Conservation (phyloP, 768 basidiomycete species). For the Pleurotus citrinopileatus region DNA sequence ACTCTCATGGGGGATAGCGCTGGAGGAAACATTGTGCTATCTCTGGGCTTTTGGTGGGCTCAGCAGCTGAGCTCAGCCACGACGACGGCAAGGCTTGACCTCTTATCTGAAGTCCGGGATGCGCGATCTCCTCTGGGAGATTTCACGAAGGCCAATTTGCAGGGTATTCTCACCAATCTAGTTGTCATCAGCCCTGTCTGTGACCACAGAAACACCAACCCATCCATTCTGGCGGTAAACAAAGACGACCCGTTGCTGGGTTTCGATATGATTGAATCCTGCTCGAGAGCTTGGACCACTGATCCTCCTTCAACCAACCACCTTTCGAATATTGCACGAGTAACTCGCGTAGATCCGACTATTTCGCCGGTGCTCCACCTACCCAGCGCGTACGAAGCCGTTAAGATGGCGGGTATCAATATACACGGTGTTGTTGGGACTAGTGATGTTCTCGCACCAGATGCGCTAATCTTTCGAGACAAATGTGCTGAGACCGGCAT, state of each 20-base stretch:
- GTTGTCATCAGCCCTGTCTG: background rate
- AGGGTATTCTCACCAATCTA: background rate
- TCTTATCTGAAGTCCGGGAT: background rate
- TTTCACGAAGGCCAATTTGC: no score
- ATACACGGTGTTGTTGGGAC: background rate
- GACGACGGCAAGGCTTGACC: background rate
- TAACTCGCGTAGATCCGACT: background rate
- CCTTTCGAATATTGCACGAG: background rate
- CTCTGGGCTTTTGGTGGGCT: background rate
- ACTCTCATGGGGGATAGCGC: background rate
- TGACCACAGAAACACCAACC: background rate
- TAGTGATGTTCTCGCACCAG: background rate
- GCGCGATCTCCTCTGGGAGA: background rate
- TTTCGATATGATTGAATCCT: background rate
- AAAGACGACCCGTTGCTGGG: background rate
- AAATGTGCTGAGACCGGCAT: background rate
- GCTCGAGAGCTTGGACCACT: background rate
- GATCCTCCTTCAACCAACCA: background rate
- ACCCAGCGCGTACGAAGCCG: background rate
- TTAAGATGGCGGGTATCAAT: background rate
- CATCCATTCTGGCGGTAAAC: background rate
- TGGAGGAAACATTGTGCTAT: background rate
- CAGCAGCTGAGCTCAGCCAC: background rate
- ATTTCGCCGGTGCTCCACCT: background rate
- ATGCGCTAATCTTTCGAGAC: background rate